Evolutionary conservation across 2,329 filamentous ascomycete genomes (phyloP), one percentile per base, ranked within the genome.

Genomic region (Talaromyces marneffei): DNA sequence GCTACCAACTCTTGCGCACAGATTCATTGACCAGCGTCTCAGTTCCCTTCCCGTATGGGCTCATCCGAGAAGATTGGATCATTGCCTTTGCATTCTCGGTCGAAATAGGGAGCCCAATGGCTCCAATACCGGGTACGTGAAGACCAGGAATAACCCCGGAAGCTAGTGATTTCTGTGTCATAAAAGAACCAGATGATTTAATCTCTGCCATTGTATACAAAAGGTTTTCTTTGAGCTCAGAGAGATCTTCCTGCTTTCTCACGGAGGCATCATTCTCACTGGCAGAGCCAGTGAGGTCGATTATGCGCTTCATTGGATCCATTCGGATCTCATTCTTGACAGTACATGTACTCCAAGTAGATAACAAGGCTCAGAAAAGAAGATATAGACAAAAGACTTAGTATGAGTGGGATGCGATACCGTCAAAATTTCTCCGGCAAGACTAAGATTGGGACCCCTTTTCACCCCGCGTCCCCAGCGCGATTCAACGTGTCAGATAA

Each of bases 1-100:
- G 60, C 63, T 82, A 75, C 77, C 77, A 79, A 0, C 73, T 79
- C 23, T 79, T 79, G 5, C 74, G 71, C 0, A 77, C 74, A 5
- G 70, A 54, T 0, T 72, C 73, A 57, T 79, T 76, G 3, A 78
- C 72, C 3, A 77, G 58, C 3, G 74, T 77, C 9, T 78, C 69
- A 16, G 67, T 73, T 2, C 73, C 76, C 58, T 74, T 77, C 3
- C 74, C 74, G 52, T 68, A 77, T 1, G 77, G 75, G 25, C 62
- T 63, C 37, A 60, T 54, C 20, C 65, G 59, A 27, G 62, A 62
- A 20, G 56, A 25, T 14, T 61, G 46, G 39, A 66, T 65, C 46
- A 71, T 65, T 18, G 35, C 42, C 16, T 25, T 39, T 35, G 31
- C 55, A 33, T 40, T n/a, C 1, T 29, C 25, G 8, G 29, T 3